Evolutionary conservation across 2,329 filamentous ascomycete species (phyloP), one percentile per base, ranked within the genome.

Genomic region (Alternaria ventricosa): DNA sequence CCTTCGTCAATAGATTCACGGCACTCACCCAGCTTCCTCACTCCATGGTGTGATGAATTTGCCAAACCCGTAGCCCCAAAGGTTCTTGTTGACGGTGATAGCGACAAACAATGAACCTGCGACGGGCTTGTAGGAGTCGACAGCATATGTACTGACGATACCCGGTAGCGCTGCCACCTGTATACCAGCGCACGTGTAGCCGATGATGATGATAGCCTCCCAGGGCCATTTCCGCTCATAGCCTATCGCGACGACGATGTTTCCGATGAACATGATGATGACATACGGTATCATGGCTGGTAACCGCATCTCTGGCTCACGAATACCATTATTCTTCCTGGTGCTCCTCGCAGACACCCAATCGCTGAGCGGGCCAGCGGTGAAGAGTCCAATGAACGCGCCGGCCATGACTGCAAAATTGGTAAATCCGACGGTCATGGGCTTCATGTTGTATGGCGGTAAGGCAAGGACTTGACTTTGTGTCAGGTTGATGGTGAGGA

Each of bases 81-180:
- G 58, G 60, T 89, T 89, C 80, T 90, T 90, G 71, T 88, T 88
- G 49, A 90, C 87, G 0, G 87, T 90, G 66, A 88, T 85, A 8
- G 84, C 81, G 0, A 89, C 87, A 72, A 90, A 87, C 51, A 90
- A 79, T 3, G 82, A 84, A 4, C 88, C 87, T 0, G 87, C 84
- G 3, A 89, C 85, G 0, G 88, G 87, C 77, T 90, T 90, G 76
- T 90, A 90, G 60, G 83, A 86, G 73, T 90, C 88, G 15, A 90
- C 84, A 0, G 87, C 86, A 70, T 90, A 90, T 3, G 81, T 88
- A 33, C 82, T 86, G 5, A 81, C 83, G 60, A 90, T 90, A 12
- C 84, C 84, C 0, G 88, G 88, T 12, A 90, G 76, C 0, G 87
- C 87, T 3, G 87, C 84, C 15, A 89, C 87, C 71, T 89, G 86